Evolutionary conservation across 257 asterid genomes (phyloP), one percentile per base, ranked within the genome.

Genomic region (Solanum corneliomulleri): DNA sequence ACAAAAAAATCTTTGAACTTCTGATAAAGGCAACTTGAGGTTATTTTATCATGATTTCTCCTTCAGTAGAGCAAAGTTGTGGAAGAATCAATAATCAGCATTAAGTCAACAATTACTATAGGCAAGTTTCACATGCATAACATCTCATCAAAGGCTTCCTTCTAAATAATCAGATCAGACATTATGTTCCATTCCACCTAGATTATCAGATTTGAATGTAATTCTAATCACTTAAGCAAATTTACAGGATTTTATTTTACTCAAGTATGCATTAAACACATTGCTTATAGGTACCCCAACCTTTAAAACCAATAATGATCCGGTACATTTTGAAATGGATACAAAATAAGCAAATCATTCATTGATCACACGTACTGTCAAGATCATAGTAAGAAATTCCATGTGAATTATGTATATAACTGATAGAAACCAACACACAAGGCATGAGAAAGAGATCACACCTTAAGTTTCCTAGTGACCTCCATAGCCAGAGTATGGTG

Each of bases 401-500:
- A 77, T 27, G 64, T 44, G 39, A 86, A 77, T 41, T 33, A 75
- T 25, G 31, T 5, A 78, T 25, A 44, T 5, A 78, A 89, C 25
- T 47, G 49, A 68, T 29, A 47, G 12, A 25, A 37, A 87, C 41
- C 39, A 56, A 42, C 62, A 60, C 2, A 8, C 42, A 66, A 66
- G 29, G 6, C n/a, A 25, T n/a, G 56, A 44, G n/a, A 84, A 66
- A 6, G 64, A 83, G 31, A 35, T 39, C 78, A 42, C 86, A 92
- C 91, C 92, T 87, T 56, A 25, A n/a, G 71, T 92, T 88, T 91
- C 98, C 96, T 96, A 96, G 91, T 88, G 97, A 88, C 87, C 87
- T 70, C 87, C 98, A 86, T 93, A 96, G 42, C 98, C 97, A 92
- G 94, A 93, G 94, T 95, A 95, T 70, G 95, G 96, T 0, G 95